Base-by-base conservation (phyloP, 2,329 filamentous ascomycete genomes). In the Periconia sp. region DNA sequence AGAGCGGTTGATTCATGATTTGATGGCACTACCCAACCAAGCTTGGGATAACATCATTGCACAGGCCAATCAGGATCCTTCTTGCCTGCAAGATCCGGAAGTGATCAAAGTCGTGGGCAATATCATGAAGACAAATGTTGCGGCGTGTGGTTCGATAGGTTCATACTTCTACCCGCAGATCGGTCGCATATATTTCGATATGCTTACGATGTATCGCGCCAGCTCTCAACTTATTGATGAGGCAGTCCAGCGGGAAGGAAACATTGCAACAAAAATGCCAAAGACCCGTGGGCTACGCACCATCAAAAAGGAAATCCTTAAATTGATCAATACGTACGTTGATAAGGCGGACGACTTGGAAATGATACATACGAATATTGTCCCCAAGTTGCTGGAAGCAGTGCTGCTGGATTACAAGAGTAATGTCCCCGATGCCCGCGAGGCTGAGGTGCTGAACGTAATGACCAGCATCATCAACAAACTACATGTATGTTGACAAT, bases 121-220 rank as follows among this genome's bases (percentile, higher is more conserved):
- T 77, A 97, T 99, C 72, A 99, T 99, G 94, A 99, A 99, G 84
- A 99, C 94, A 1, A 99, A 99, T 66, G 94, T 99, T 5, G 93
- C 95, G n/a, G 94, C 94, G 35, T 99, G 94, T 75, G 91, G 90
- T 35, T 97, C 94, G 0, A 94, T 99, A 54, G 94, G 95, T 33
- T 87, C 91, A 49, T 99, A 97, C 77, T 99, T 99, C 76, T 97
- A 96, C 70, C 93, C 94, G 13, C 94, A 99, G 73, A 96, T 99
- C 64, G 94, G 93, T 41, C 89, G 92, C 53, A 97, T 99, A 64
- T 99, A 97, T 75, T 87, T 95, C 63, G 94, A 99, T 72, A 97
- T 99, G 93, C 81, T 99, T 53, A 93, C 94, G 68, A 99, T 99
- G 95, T 99, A 97, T 75, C 89, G 92, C 48, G 94, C 93, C 41